Evolutionary conservation across 495 filamentous ascomycete genomes (phyloP).

Genomic region (Ramalina intermedia): DNA sequence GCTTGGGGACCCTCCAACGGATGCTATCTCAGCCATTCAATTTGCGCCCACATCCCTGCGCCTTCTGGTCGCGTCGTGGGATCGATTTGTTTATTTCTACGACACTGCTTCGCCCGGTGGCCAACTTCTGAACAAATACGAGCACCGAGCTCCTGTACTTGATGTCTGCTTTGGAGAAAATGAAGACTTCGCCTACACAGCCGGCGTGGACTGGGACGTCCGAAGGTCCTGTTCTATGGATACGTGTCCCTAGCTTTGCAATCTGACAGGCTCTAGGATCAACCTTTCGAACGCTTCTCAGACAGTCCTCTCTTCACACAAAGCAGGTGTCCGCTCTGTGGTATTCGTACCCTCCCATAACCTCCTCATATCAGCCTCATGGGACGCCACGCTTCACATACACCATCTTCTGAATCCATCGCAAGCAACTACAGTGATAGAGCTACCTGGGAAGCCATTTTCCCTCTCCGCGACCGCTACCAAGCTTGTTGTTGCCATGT

Average conservation of each 20-base stretch:
- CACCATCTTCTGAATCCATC: constrained; percentile 41
- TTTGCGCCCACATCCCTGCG: constrained; percentile 63
- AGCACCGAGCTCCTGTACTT: constrained; percentile 74
- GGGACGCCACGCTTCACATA: constrained; percentile 82
- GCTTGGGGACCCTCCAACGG: constrained; percentile 60
- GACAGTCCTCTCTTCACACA: constrained; percentile 63
- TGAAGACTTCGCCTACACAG: constrained; percentile 68
- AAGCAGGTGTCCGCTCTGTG: constrained; percentile 63
- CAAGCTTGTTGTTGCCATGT: constrained; percentile 89
- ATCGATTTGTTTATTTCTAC: constrained; percentile 83
- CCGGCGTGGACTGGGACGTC: constrained; percentile 74
- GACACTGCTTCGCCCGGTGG: constrained; percentile 50
- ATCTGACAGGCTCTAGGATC: constrained; percentile 34
- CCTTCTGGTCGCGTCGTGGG: constrained; percentile 88
- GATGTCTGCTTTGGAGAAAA: constrained; percentile 77
- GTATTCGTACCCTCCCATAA: constrained; percentile 65
- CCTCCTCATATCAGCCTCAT: constrained; percentile 75
- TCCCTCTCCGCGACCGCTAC: constrained; percentile 66
- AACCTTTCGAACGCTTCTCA: constrained; percentile 57
- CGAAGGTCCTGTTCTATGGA: constrained; percentile 37
- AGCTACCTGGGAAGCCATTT: constrained; percentile 72
- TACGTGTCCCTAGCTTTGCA: neutral
- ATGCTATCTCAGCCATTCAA: constrained; percentile 73
- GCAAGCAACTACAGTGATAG: constrained; percentile 39
- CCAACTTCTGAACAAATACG: constrained; percentile 53